Evolutionary conservation across 2,329 filamentous ascomycete genomes (phyloP).

Genomic region (Diaporthe sp.): DNA sequence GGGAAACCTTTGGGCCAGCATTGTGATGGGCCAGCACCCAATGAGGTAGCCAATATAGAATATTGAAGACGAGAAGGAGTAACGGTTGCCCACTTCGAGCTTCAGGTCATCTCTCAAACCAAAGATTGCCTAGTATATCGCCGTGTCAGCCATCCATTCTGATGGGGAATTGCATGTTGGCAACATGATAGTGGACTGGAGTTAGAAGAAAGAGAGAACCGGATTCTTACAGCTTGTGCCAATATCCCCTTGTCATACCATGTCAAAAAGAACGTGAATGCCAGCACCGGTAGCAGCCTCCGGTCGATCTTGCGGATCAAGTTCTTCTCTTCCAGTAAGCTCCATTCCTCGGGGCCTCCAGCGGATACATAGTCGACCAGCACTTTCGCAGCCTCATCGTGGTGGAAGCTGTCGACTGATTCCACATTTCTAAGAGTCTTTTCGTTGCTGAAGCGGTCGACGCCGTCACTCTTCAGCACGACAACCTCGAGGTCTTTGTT

Average conservation of each 20-base stretch:
- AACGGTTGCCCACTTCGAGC: constrained; percentile 18
- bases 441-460: neutral
- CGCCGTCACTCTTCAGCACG: neutral
- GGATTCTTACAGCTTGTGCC: constrained; percentile 9
- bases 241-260: constrained; percentile 30
- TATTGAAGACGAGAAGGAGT: constrained; percentile 20
- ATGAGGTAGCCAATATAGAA: constrained; percentile 13
- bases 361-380: constrained; percentile 1
- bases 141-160: neutral
- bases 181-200: neutral
- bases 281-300: constrained; percentile 16
- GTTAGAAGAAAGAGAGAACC: too few relatives aligned
- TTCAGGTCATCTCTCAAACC: constrained; percentile 12
- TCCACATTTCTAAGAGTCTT: neutral
- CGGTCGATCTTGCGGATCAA: constrained; percentile 1
- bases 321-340: constrained; percentile 3
- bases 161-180: too few relatives aligned
- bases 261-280: neutral
- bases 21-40: constrained; percentile 20
- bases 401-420: constrained; percentile 16
- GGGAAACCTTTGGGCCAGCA: constrained; percentile 9
- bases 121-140: neutral
- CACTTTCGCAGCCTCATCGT: constrained; percentile 8
- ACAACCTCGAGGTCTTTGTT: neutral
- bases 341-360: constrained; percentile 1